phyloP scores from a whole-genome alignment of 768 basidiomycete species.

The Mycena crocata region DNA sequence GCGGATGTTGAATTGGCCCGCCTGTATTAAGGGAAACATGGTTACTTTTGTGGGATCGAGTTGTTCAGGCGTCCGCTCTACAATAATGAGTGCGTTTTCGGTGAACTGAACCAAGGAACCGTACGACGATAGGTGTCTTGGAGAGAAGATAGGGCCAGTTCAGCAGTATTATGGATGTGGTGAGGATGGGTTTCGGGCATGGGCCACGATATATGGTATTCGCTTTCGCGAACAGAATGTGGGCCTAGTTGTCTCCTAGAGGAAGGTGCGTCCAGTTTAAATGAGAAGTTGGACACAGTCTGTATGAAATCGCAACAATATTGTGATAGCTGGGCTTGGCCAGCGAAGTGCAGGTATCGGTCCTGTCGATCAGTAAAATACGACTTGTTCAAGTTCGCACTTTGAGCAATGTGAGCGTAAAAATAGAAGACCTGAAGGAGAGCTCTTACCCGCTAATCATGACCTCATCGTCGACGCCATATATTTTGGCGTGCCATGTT shows the following conservation, averaged over 20 bases:
- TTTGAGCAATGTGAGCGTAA: slow-evolving; percentile 43
- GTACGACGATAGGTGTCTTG: slow-evolving; percentile 57
- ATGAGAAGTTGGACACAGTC: slow-evolving; percentile 79
- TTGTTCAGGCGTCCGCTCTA: slow-evolving; percentile 18
- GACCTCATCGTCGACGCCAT: slow-evolving; percentile 92
- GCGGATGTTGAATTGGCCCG: slow-evolving; percentile 85
- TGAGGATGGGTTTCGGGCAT: slow-evolving; percentile 75
- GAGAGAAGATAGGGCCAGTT: slow-evolving; percentile 65
- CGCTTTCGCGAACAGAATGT: slow-evolving; percentile 50
- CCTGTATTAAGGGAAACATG: slow-evolving; percentile 88
- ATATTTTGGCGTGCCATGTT: slow-evolving; percentile 97
- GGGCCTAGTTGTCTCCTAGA: slow-evolving; percentile 21
- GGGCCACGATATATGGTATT: slow-evolving; percentile 75
- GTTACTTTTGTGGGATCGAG: slow-evolving; percentile 55
- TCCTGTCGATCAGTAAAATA: slow-evolving; percentile 98
- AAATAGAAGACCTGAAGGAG: not conserved
- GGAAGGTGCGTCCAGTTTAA: slow-evolving; percentile 53
- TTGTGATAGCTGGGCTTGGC: slow-evolving; percentile 72
- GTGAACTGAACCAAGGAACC: not conserved
- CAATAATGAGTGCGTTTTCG: not conserved
- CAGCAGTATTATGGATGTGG: slow-evolving; percentile 70
- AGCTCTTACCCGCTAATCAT: slow-evolving; percentile 87
- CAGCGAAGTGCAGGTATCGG: slow-evolving; percentile 84
- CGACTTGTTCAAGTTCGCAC: slow-evolving; percentile 92
- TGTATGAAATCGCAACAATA: slow-evolving; percentile 88